Evolutionary conservation across 2,329 filamentous ascomycete genomes (phyloP), one percentile per base, ranked within the genome.

Genomic region (Apiospora pterosperma): DNA sequence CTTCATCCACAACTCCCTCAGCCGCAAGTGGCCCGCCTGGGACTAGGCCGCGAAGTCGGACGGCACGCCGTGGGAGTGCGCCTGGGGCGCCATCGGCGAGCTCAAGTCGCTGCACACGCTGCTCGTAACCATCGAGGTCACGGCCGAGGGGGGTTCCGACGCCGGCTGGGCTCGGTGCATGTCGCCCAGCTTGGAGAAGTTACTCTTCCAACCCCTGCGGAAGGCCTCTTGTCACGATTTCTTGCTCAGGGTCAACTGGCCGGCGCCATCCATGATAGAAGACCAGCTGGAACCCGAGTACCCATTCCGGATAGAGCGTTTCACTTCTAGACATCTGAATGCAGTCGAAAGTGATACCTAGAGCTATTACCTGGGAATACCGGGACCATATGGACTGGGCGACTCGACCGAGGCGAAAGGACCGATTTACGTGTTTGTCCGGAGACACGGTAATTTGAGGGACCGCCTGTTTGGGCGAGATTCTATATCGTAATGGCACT

Each of bases 1-100:
- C 11, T 44, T 61, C 41, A 39, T 61, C 7, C 58, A 64, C 55
- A 61, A 64, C 23, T 48, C 63, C 16, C 55, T 64, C 59, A 36
- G 58, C 16, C 16, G 38, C 7, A 34, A 36, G 23, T 64, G 63
- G 63, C 21, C 23, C 4, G 41, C 34, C 14, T 64, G 63, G 63
- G 41, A 64, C 28, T 41, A 25, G 42, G 21, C 42, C n/a, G 34
- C 28, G 14, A 34, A n/a, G 19, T 21, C 39, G 10, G 28, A n/a
- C 21, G 41, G 41, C 10, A 64, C 63, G 25, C 63, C 59, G 1
- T 64, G 59, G 63, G 58, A 61, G 14, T 52, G 28, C n/a, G 59
- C 41, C 1, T 64, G 63, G 63, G 25, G 7, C 41, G 34, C 59
- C 31, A 48, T 64, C 4, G 59, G 28, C 7, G 59, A 36, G 23